A percentile compares a stretch with the other conserved stretches of the same genome.
Evolutionary conservation across 768 basidiomycete species (phyloP).

Genomic region (Mycena alexandri): DNA sequence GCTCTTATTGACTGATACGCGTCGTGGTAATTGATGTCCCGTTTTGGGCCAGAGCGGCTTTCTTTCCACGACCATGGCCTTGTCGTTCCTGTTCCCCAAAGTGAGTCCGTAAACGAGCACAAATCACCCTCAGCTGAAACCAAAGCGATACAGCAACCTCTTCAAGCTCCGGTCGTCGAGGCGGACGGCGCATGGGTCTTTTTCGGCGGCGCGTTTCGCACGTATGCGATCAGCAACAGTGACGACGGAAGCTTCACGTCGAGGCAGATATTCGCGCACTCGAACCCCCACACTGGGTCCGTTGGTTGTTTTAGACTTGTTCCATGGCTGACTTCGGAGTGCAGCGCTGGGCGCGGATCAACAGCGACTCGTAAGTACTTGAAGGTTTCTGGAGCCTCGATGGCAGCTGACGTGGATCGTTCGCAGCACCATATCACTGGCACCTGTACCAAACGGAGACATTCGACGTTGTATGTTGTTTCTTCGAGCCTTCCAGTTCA

Average conservation of each 20-base stretch:
- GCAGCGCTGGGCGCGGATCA: slow-evolving; percentile 40
- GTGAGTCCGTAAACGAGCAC: slow-evolving; percentile 12
- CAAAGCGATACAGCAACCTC: slow-evolving; percentile 28
- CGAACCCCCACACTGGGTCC: slow-evolving; percentile 41
- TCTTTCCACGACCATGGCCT: slow-evolving; percentile 22
- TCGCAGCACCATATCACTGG: slow-evolving; percentile 44
- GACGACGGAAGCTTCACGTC: slow-evolving; percentile 39
- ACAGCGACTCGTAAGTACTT: slow-evolving; percentile 42
- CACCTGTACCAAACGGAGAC: slow-evolving; percentile 46
- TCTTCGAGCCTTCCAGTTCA: neutral
- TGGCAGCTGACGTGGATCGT: neutral
- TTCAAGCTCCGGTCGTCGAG: slow-evolving; percentile 39
- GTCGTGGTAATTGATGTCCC: no score
- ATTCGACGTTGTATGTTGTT: slow-evolving; percentile 40
- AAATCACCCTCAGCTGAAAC: neutral
- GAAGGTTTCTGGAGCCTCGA: neutral
- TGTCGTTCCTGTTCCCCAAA: slow-evolving; percentile 43
- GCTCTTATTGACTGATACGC: no score
- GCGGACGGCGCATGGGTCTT: slow-evolving; percentile 44
- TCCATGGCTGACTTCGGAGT: neutral
- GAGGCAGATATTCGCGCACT: slow-evolving; percentile 41
- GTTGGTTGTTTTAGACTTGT: neutral
- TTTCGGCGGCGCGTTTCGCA: slow-evolving; percentile 44
- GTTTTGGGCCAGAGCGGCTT: no score
- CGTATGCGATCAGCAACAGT: slow-evolving; percentile 36